Conservation (phyloP, 2,329 filamentous ascomycete species). For the Aspergillus sp. region DNA sequence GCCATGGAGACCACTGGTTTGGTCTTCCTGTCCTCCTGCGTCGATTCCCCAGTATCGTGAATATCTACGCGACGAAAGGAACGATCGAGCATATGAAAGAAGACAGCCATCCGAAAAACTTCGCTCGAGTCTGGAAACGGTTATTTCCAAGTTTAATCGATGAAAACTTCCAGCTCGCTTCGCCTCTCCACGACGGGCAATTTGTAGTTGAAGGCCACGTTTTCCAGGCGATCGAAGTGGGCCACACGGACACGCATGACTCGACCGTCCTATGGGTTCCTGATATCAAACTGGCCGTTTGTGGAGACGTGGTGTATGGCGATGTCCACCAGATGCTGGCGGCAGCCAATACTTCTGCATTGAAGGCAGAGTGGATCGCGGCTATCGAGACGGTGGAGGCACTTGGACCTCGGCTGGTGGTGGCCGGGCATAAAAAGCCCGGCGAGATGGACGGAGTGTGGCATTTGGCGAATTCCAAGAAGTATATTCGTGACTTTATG, state of each 20-base stretch:
- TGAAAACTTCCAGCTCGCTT: no score
- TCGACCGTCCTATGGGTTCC: slow-evolving; percentile 5
- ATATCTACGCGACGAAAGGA: slow-evolving; percentile 12
- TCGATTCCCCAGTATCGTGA: slow-evolving; percentile 20
- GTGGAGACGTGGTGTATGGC: slow-evolving; percentile 4
- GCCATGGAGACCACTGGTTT: slow-evolving; percentile 41
- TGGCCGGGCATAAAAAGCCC: slow-evolving; percentile 3
- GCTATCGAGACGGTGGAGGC: slow-evolving; percentile 5
- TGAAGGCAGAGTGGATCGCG: slow-evolving; percentile 4
- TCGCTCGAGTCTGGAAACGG: no score
- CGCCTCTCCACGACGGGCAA: no score
- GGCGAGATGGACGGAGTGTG: slow-evolving; percentile 4
- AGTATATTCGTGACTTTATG: slow-evolving; percentile 3
- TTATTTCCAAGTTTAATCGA: no score
- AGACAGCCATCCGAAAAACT: no score
- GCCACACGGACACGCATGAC: slow-evolving; percentile 5
- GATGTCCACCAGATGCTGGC: slow-evolving; percentile 6
- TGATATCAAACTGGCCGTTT: slow-evolving; percentile 3
- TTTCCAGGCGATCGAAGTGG: slow-evolving; percentile 2
- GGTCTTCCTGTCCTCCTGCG: slow-evolving; percentile 23
- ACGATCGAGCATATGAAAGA: slow-evolving; percentile 14
- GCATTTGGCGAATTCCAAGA: slow-evolving; percentile 5
- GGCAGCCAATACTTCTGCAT: slow-evolving; percentile 1
- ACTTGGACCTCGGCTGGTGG: slow-evolving; percentile 3
- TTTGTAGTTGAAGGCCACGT: no score